Conservation (phyloP, 352 stramenopile genomes). For the Saprolegnia parasitica region DNA sequence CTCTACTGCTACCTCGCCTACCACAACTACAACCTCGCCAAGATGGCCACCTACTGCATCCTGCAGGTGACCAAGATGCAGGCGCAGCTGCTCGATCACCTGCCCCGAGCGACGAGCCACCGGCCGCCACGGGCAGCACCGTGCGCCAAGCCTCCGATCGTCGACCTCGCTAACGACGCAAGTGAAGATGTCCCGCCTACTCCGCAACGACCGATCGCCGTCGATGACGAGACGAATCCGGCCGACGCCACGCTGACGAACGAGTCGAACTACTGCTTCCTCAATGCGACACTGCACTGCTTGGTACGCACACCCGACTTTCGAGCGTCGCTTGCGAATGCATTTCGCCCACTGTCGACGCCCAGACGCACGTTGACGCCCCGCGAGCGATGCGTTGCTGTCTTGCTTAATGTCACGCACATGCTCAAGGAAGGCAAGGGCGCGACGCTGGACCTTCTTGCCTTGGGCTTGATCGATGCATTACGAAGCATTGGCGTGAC, state of each 20-base stretch:
- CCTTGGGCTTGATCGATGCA: neutral
- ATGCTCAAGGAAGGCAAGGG: conserved; percentile 18
- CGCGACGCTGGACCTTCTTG: conserved; percentile 3
- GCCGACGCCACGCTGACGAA: conserved; percentile 19
- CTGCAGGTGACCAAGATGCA: too few species aligned
- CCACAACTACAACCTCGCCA: too few species aligned
- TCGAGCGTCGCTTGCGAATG: conserved; percentile 3
- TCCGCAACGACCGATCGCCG: neutral
- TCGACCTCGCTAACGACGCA: neutral
- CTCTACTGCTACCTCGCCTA: too few species aligned
- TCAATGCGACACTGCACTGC: conserved; percentile 28
- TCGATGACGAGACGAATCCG: conserved; percentile 20
- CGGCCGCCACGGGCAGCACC: too few species aligned
- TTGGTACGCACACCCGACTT: conserved; percentile 11
- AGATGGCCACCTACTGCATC: too few species aligned
- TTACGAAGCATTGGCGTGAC: neutral
- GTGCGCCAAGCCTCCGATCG: too few species aligned
- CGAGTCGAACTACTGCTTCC: conserved; percentile 26
- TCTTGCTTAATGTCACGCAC: neutral
- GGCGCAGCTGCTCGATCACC: too few species aligned
- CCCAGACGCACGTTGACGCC: neutral
- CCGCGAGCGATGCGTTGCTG: neutral
- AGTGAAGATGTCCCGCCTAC: neutral
- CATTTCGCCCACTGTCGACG: neutral
- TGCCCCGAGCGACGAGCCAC: too few species aligned